Evolutionary conservation across 75 land plant species (phyloP).

Genomic region (Picea sitchensis): DNA sequence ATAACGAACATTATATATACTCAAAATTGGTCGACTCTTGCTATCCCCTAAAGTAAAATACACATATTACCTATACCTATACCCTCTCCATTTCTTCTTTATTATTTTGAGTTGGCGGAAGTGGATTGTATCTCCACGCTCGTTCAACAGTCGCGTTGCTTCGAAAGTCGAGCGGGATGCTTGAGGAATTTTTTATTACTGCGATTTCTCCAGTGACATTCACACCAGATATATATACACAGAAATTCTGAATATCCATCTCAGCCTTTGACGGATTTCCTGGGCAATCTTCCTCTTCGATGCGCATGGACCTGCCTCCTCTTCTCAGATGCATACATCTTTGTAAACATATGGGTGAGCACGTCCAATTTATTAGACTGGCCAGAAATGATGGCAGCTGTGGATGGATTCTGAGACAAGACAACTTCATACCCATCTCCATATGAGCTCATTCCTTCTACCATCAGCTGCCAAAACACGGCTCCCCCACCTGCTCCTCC

Average conservation of each 20-base stretch:
- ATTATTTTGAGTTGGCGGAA: too few relatives aligned
- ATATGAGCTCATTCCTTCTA: conserved; percentile 53
- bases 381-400: conserved; percentile 42
- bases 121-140: too few relatives aligned
- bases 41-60: too few relatives aligned
- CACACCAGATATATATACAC: neutral
- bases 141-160: too few relatives aligned
- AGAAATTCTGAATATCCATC: neutral
- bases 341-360: neutral
- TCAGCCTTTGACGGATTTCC: neutral
- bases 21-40: too few relatives aligned
- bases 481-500: conserved; percentile 70
- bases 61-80: too few relatives aligned
- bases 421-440: conserved; percentile 78
- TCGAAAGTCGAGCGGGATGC: too few relatives aligned
- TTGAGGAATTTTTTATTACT: too few relatives aligned
- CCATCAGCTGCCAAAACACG: conserved; percentile 82
- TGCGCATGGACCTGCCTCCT: neutral
- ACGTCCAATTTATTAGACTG: conserved; percentile 22
- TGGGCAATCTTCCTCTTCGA: neutral
- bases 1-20: too few relatives aligned
- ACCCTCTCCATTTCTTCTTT: too few relatives aligned
- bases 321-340: neutral
- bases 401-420: conserved; percentile 45
- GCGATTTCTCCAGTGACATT: too few relatives aligned